Evolutionary conservation across 2,329 filamentous ascomycete species (phyloP), one percentile per base, ranked within the genome.

Genomic region (Xylaria sp.): DNA sequence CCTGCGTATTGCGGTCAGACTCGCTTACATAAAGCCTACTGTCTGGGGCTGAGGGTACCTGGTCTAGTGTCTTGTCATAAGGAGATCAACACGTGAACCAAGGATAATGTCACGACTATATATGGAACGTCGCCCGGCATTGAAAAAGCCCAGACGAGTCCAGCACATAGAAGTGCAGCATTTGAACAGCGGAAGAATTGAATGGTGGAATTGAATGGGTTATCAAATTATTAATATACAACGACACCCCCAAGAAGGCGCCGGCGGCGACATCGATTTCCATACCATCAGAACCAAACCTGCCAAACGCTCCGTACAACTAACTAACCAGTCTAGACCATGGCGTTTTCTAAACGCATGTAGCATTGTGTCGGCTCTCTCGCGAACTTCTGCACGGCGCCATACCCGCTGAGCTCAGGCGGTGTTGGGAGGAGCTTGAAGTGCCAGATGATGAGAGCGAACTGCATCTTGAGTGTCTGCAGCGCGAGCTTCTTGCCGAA

Each of bases 351-450:
- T 6, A 74, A 47, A 5, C 75, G 68, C 20, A 78, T 66, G 56
- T 73, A 78, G 44, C 75, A 77, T 47, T 74, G 67, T 20, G 67
- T 74, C 53, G 77, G 76, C 63, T 78, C 75, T 61, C 74, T 71
- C n/a, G 76, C 73, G 62, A 78, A 77, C 57, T 57, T 73, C 66
- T 63, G 53, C n/a, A 57, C 25, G 10, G 31, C 44, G 25, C 75
- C 71, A 50, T 76, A 76, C 0, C 74, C 69, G 29, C 72, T 69
- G 44, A 72, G 45, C 20, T 49, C 42, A 38, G n/a, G 13, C 5
- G 71, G 68, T n/a, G 61, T 64, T 2, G 49, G 44, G n/a, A 71
- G 44, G 22, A 71, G 45, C 54, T 63, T 50, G 39, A 72, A 71
- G 38, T 72, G 42, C 70, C 69, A 72, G 33, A 71, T 20, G 17